Percentiles rank a stretch among this genome's conserved stretches.
Conservation (phyloP, 2,329 filamentous ascomycete genomes). For the Phialophora macrospora region DNA sequence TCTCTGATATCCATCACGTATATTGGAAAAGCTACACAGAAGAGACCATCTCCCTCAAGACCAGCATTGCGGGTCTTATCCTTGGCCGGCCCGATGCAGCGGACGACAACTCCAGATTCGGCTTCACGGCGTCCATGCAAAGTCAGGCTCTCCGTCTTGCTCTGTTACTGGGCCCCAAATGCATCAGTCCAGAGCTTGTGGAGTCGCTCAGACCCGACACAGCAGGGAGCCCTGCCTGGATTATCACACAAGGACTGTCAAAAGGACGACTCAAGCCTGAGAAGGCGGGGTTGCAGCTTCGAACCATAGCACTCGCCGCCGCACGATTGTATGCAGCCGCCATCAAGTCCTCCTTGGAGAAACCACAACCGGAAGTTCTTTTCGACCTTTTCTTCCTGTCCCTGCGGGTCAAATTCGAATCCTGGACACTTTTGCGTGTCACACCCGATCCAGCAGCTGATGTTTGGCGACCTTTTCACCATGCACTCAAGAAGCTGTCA, state of each 20-base stretch:
- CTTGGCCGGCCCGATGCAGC: conserved; percentile 27
- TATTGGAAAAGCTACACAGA: conserved; percentile 28
- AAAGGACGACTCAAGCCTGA: conserved; percentile 45
- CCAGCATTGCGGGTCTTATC: conserved; percentile 19
- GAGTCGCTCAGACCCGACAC: conserved; percentile 27
- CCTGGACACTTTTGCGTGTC: conserved; percentile 51
- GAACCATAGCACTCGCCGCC: conserved; percentile 50
- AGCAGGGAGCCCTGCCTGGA: conserved; percentile 42
- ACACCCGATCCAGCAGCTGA: conserved; percentile 50
- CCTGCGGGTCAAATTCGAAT: conserved; percentile 49
- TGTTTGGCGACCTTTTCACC: conserved; percentile 50
- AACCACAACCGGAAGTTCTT: not conserved
- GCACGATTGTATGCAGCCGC: conserved; percentile 32
- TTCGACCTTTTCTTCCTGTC: conserved; percentile 45
- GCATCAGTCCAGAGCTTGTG: conserved; percentile 26
- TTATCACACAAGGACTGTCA: conserved; percentile 49
- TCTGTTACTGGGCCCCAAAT: conserved; percentile 30
- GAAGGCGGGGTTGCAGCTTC: conserved; percentile 52
- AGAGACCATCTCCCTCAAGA: conserved; percentile 9
- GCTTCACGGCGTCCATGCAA: conserved; percentile 36
- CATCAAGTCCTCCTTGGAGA: conserved; percentile 12
- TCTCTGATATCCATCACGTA: conserved; percentile 29
- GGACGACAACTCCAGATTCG: conserved; percentile 25
- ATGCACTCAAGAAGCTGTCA: conserved; percentile 43
- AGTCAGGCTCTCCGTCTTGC: conserved; percentile 36